Base-by-base conservation (phyloP, 768 basidiomycete species). In the Myochromella boudieri region DNA sequence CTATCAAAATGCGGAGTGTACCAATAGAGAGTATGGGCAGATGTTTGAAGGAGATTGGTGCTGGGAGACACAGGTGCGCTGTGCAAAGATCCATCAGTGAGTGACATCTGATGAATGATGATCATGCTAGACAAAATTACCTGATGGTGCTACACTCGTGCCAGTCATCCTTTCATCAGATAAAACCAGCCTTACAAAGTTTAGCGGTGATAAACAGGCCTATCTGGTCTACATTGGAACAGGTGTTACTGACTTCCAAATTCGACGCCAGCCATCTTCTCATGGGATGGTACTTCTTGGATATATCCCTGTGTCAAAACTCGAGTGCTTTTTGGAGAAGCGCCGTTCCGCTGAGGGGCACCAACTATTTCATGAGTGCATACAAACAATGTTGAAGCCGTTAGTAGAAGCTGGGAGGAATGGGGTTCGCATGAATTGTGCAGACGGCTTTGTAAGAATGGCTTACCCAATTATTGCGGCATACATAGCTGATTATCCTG, bases 401-500 rank as follows among this genome's bases (percentile, higher is more conserved):
- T 48, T 77, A 2, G 49, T 60, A 6, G 59, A 52, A 0, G 69
- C 68, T 17, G 71, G 66, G 1, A 37, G 43, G 3, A 25, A 61
- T 0, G 72, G 75, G 47, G 14, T 37, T 46, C 25, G 45, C 48
- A 20, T 51, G 42, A n/a, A 21, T 24, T 27, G 38, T 1, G 60
- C 61, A 0, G 62, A 71, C 46, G 57, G 65, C 2, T 5, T 15
- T 0, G 36, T 63, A 1, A 58, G 67, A 1, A 49, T 26, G 0
- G 50, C 65, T 7, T 53, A 53, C 43, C 68, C 67, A 0, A 64
- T 72, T 42, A 42, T 72, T 0, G 68, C 68, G 1, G 59, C 59
- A 1, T 68, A 67, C 31, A 41, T 70, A 3, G 65, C 64, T 0
- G 66, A 69, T 49, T 58, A 63, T 38, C 69, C 70, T 0, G 68